Evolutionary conservation across 2,329 filamentous ascomycete genomes (phyloP), one percentile per base, ranked within the genome.

Genomic region (Alternaria hordeiaustralica): DNA sequence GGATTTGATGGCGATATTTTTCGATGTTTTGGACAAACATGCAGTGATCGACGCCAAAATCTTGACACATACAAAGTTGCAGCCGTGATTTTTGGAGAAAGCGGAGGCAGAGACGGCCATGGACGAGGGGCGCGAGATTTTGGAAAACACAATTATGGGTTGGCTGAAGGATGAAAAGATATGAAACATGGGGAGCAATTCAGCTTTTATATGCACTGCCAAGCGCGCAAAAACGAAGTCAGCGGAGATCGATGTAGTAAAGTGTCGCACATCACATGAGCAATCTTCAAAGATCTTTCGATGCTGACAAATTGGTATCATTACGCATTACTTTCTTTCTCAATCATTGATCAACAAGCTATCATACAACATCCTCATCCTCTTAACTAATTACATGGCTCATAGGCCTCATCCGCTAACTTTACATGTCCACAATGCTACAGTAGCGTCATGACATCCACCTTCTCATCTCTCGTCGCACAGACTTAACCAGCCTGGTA

Each of bases 401-500:
- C 28, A 63, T 65, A 58, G 30, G 59, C 41, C 41, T 53, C 20
- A 41, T 53, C 10, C 25, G 36, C 1, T 50, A 33, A 9, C 18
- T 51, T 15, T 30, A 23, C 12, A 28, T 53, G 4, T 15, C 18
- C 15, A 50, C 50, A 26, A 6, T 44, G 36, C 44, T 57, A 28
- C 28, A 44, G 3, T 46, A 46, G 43, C 54, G 25, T 45, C 13
- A 2, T 30, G 25, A 10, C 3, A 21, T 51, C 15, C 25, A 36
- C 10, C n/a, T 18, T 43, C 20, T 44, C 21, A 20, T 36, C 4
- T 5, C n/a, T 13, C 15, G 12, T 28, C 6, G 18, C 33, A 50
- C 26, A 60, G 43, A 25, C 12, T 60, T 85, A 96, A 69, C 92
- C 93, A 71, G 92, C 89, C 81, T 93, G 90, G 78, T 94, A 96